Conservation (phyloP, 1,284 basidiomycete genomes). For the Ceratobasidium sp. region DNA sequence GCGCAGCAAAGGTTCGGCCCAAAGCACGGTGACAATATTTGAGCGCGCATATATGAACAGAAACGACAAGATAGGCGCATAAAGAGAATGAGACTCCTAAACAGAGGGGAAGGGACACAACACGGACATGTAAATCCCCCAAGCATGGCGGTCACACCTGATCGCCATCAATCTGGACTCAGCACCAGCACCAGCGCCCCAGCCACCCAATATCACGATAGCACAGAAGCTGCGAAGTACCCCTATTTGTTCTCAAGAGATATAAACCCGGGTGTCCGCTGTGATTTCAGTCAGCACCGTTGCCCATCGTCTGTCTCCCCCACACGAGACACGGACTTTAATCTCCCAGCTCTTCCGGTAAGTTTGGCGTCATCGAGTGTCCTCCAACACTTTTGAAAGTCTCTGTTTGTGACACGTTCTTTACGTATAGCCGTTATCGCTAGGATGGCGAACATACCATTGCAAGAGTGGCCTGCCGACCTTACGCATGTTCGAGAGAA, state of each 20-base stretch:
- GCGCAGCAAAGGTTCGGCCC: too few relatives aligned
- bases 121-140: too few relatives aligned
- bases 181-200: too few relatives aligned
- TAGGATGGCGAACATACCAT: not conserved
- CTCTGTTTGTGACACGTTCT: not conserved
- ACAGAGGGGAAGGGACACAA: too few relatives aligned
- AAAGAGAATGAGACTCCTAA: too few relatives aligned
- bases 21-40: too few relatives aligned
- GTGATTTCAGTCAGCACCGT: not conserved
- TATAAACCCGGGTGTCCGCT: not conserved
- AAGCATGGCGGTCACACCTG: too few relatives aligned
- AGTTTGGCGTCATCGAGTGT: not conserved
- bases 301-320: not conserved
- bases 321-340: not conserved
- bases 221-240: too few relatives aligned
- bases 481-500: not conserved
- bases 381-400: not conserved
- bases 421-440: not conserved
- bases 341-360: not conserved
- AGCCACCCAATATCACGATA: too few relatives aligned
- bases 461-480: not conserved
- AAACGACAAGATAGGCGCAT: too few relatives aligned
- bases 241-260: not conserved
- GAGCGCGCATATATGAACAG: too few relatives aligned
- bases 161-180: too few relatives aligned